Base-by-base conservation (phyloP, 2,329 filamentous ascomycete species). In the Phialophora macrospora region DNA sequence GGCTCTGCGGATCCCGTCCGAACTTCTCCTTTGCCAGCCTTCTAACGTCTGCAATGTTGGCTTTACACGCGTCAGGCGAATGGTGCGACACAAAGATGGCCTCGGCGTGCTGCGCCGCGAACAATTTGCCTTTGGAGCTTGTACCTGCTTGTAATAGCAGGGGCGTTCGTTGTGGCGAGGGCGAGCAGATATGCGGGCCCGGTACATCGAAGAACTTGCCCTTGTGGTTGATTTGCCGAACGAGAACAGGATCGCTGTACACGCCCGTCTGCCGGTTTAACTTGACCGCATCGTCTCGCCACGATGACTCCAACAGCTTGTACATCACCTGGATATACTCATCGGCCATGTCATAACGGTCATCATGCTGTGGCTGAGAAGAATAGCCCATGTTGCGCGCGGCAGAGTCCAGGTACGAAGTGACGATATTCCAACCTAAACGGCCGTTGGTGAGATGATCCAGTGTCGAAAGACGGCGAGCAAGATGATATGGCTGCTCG, bases 401-500 rank as follows among this genome's bases (percentile, higher is more conserved):
- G 0, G 88, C 88, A 1, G 84, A 87, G 71, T 90, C 86, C 1
- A 90, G 81, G 69, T 90, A 90, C 26, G 86, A 85, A 0, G 88
- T 90, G 0, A 90, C 88, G 57, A 91, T 85, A 54, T 85, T 86
- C 84, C 85, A 87, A 26, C 83, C 84, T 3, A 87, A 70, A 30
- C 83, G 84, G 20, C 88, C 87, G 49, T 85, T 85, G 0, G 86
- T 86, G 9, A 90, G 77, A 73, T 90, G 88, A 71, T 91, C 88
- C 0, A 90, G 79, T 0, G 88, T 90, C 4, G 84, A 86, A 9
- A 90, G 75, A 17, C 87, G 78, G 20, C 88, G 77, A 0, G 88
- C 88, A 17, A 90, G 78, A 70, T 89, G 85, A 72, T 89, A 90
- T 0, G 88, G 88, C 72, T 87, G 84, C 74, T 90, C 88, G 68